Percentiles rank a stretch among this genome's conserved stretches.
Evolutionary conservation across 192 early-diverging fungal genomes (phyloP).

Genomic region (Obelidium mucronatum): DNA sequence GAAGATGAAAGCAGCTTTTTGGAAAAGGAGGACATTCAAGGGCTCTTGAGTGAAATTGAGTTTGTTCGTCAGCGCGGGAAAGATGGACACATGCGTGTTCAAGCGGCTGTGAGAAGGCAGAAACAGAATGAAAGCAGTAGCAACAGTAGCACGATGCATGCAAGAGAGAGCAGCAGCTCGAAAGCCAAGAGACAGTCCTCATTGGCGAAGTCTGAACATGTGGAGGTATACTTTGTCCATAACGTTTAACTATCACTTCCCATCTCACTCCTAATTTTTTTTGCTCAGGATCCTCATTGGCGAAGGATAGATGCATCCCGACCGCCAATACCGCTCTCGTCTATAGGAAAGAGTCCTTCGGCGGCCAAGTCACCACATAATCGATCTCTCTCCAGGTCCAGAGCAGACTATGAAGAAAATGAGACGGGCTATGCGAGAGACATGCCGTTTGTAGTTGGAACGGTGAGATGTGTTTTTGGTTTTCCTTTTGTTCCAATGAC

Average conservation of each 20-base stretch:
- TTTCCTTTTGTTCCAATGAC: not conserved
- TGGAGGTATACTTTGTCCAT: not conserved
- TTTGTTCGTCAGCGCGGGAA: slow-evolving; percentile 30
- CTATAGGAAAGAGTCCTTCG: not conserved
- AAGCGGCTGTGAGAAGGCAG: not conserved
- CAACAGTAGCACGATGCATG: not conserved
- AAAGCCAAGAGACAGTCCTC: not conserved
- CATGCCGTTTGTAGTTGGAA: slow-evolving; percentile 68
- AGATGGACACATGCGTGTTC: slow-evolving; percentile 25
- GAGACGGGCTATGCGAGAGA: slow-evolving; percentile 48
- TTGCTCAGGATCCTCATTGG: slow-evolving; percentile 25
- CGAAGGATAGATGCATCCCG: slow-evolving; percentile 28
- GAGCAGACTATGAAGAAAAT: not conserved
- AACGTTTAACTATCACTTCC: too few species aligned
- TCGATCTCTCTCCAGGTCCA: slow-evolving; percentile 11
- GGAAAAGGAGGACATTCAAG: slow-evolving; percentile 32
- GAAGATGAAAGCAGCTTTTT: slow-evolving; percentile 31
- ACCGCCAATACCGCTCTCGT: not conserved
- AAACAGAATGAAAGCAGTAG: not conserved
- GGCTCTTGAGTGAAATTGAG: slow-evolving; percentile 39
- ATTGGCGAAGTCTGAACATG: not conserved
- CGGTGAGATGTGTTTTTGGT: slow-evolving; percentile 39
- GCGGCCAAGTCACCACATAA: too few species aligned
- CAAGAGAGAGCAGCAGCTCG: not conserved
- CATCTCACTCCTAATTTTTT: not conserved